Conservation (phyloP, 2,329 filamentous ascomycete genomes). For the Penicillium sp. region DNA sequence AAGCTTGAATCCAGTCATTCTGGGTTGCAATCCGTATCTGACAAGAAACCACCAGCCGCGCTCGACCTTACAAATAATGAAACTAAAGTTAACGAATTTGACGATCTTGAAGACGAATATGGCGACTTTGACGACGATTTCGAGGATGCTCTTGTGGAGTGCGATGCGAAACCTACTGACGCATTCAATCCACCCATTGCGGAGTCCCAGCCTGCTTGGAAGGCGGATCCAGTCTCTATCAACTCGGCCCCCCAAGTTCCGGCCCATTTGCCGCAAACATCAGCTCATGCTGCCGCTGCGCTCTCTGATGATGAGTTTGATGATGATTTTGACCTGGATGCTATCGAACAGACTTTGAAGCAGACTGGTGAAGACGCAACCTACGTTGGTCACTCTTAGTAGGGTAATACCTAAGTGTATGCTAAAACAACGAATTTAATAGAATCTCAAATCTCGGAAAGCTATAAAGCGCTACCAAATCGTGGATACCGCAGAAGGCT, state of each 20-base stretch:
- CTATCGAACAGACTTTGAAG: constrained; percentile 64
- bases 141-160: constrained; percentile 60
- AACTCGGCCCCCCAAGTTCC: background rate
- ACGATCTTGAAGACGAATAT: constrained; percentile 72
- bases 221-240: constrained; percentile 9
- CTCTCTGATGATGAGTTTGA: constrained; percentile 73
- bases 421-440: constrained; percentile 68
- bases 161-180: constrained; percentile 48
- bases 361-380: constrained; percentile 70
- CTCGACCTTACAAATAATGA: constrained; percentile 21
- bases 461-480: constrained; percentile 87
- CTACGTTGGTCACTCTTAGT: constrained; percentile 60
- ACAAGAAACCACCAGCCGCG: constrained; percentile 13
- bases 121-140: constrained; percentile 63
- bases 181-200: constrained; percentile 14
- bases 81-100: constrained; percentile 40
- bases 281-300: constrained; percentile 30
- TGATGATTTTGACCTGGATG: constrained; percentile 63
- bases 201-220: constrained; percentile 25
- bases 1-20: constrained; percentile 13
- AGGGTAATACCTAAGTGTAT: constrained; percentile 41
- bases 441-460: constrained; percentile 64
- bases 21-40: constrained; percentile 1
- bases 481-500: constrained; percentile 70
- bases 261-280: constrained; percentile 9